phyloP scores from a whole-genome alignment of 495 filamentous ascomycete genomes.

The Talaromyces ruber region DNA sequence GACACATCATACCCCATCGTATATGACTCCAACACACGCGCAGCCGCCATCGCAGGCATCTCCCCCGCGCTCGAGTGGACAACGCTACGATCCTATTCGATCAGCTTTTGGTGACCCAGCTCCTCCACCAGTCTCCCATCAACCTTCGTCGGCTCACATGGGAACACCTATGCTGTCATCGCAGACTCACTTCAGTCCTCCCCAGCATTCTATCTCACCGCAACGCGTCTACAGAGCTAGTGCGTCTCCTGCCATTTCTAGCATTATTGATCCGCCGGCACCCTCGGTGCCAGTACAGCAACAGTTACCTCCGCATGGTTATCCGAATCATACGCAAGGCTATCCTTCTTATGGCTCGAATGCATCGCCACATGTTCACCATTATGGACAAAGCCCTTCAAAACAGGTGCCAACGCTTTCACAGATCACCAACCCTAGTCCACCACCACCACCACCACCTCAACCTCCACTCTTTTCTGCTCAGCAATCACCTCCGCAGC shows the following conservation, averaged over 20 bases:
- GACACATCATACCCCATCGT: background rate
- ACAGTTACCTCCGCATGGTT: slow-evolving; percentile 14
- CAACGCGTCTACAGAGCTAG: slow-evolving; percentile 56
- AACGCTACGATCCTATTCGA: slow-evolving; percentile 82
- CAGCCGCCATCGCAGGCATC: slow-evolving; percentile 26
- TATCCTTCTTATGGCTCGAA: slow-evolving; percentile 3
- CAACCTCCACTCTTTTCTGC: slow-evolving; percentile 17
- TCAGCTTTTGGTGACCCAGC: slow-evolving; percentile 53
- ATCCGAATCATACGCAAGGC: slow-evolving; percentile 1
- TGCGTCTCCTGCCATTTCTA: slow-evolving; percentile 82
- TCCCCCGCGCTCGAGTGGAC: slow-evolving; percentile 49
- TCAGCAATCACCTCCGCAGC: slow-evolving; percentile 11
- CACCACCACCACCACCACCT: slow-evolving; percentile 17
- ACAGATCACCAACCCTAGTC: background rate
- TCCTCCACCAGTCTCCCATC: slow-evolving; percentile 36
- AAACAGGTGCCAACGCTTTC: slow-evolving; percentile 2
- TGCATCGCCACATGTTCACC: background rate
- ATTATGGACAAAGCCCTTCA: slow-evolving; percentile 3
- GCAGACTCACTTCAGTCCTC: slow-evolving; percentile 23
- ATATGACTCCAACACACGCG: slow-evolving; percentile 17
- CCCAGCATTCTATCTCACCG: slow-evolving; percentile 24
- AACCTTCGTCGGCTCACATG: slow-evolving; percentile 43
- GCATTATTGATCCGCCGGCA: slow-evolving; percentile 71
- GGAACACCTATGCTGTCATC: slow-evolving; percentile 45
- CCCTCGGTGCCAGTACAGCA: slow-evolving; percentile 29